phyloP scores from a whole-genome alignment of 192 early-diverging fungal genomes.

The Entomortierella lignicola region DNA sequence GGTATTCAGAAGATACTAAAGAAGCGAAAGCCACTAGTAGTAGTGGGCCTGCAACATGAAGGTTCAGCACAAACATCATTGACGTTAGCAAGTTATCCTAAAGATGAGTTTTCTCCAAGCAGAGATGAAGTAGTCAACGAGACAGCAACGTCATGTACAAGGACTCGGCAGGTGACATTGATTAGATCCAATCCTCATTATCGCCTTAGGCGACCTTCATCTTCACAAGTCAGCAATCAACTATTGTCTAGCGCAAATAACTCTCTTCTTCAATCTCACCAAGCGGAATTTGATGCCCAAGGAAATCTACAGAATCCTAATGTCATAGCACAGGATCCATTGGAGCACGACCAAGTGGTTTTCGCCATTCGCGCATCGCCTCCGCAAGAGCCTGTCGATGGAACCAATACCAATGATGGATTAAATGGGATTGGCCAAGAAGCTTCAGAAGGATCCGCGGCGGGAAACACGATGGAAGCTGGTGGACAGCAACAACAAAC shows the following conservation, averaged over 20 bases:
- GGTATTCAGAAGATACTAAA: slow-evolving; percentile 17
- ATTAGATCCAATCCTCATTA: slow-evolving; percentile 44
- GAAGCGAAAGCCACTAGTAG: slow-evolving; percentile 21
- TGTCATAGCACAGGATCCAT: slow-evolving; percentile 37
- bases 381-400: neutral
- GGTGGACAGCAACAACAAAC: neutral
- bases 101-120: neutral
- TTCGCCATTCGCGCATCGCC: slow-evolving; percentile 20
- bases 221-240: neutral
- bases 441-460: neutral
- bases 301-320: slow-evolving; percentile 9
- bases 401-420: neutral
- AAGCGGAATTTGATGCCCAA: neutral
- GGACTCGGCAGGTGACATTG: neutral
- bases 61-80: slow-evolving; percentile 36
- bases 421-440: neutral
- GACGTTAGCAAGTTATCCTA: slow-evolving; percentile 15
- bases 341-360: slow-evolving; percentile 11
- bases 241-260: neutral
- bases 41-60: slow-evolving; percentile 44
- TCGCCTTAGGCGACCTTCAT: slow-evolving; percentile 3
- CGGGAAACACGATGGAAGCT: neutral
- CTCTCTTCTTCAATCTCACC: neutral
- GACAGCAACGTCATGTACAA: neutral
- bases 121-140: neutral